Evolutionary conservation across 176 grass and related monocot genomes (phyloP).

Genomic region (Zoysia japonica): DNA sequence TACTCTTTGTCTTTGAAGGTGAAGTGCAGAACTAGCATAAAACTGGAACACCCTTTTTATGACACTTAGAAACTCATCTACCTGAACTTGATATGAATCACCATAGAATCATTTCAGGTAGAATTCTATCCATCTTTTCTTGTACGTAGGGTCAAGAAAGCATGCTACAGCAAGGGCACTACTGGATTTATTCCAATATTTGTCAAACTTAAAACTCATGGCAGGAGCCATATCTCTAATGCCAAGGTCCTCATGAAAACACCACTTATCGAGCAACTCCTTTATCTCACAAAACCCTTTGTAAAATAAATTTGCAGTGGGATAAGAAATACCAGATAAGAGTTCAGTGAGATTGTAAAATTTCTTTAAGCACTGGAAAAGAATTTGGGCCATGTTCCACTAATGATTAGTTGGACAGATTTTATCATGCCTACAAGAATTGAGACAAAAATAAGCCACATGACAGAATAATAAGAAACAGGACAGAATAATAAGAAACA

Average conservation of each 20-base stretch:
- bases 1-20: not conserved
- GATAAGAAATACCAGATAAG: not conserved
- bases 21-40: not conserved
- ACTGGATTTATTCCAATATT: not conserved
- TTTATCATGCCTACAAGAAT: no score
- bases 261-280: not conserved
- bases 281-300: not conserved
- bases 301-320: not conserved
- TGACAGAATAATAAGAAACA: no score
- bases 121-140: not conserved
- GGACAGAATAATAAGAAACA: no score
- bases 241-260: not conserved
- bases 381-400: not conserved
- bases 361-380: not conserved
- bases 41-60: not conserved
- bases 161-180: not conserved
- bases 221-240: not conserved
- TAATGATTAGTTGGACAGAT: not conserved
- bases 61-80: not conserved
- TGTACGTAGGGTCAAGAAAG: not conserved
- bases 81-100: not conserved
- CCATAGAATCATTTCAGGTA: not conserved
- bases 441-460: no score
- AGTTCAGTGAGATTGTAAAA: not conserved
- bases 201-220: not conserved